These are phyloP conservation scores for Sindora glabra DNA, from an alignment of 306 rosid species.

Conservation along the genomic window DNA sequence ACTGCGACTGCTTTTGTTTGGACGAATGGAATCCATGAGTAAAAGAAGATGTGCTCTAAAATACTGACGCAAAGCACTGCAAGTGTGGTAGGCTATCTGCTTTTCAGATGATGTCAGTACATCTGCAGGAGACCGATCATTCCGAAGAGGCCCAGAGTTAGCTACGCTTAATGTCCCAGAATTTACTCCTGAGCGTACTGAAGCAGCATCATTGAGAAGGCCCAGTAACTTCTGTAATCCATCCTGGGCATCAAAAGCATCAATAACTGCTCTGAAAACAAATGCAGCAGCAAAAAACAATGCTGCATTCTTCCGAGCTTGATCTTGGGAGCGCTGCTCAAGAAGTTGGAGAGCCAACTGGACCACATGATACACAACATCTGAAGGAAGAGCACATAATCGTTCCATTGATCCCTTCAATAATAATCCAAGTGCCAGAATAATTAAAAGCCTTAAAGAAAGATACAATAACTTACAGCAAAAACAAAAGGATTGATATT, in stretches of 20 bases:
- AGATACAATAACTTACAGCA: neutral
- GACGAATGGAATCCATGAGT: conserved; percentile 87
- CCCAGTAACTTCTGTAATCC: conserved; percentile 79
- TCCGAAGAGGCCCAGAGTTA: conserved; percentile 60
- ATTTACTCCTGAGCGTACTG: conserved; percentile 84
- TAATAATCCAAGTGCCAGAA: conserved; percentile 2
- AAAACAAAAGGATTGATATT: neutral
- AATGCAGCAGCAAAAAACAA: conserved; percentile 85
- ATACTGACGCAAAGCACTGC: conserved; percentile 89
- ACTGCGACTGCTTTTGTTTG: conserved; percentile 79
- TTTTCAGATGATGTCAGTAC: conserved; percentile 90
- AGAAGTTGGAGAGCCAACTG: conserved; percentile 88
- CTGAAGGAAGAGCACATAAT: conserved; percentile 93
- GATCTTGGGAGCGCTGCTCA: conserved; percentile 86
- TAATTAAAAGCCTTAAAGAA: neutral
- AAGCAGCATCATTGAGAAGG: conserved; percentile 79
- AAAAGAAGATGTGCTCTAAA: conserved; percentile 91
- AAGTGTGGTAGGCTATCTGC: conserved; percentile 91
- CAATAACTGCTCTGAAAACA: conserved; percentile 95
- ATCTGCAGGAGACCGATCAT: conserved; percentile 81
- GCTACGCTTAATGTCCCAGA: conserved; percentile 68
- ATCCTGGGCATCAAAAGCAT: conserved; percentile 89
- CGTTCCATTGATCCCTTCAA: conserved; percentile 91
- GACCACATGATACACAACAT: conserved; percentile 70
- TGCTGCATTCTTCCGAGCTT: conserved; percentile 89